Percentiles rank a stretch among this genome's conserved stretches.
Evolutionary conservation across 2,329 filamentous ascomycete genomes (phyloP).

Genomic region (Aspergillus brasiliensis): DNA sequence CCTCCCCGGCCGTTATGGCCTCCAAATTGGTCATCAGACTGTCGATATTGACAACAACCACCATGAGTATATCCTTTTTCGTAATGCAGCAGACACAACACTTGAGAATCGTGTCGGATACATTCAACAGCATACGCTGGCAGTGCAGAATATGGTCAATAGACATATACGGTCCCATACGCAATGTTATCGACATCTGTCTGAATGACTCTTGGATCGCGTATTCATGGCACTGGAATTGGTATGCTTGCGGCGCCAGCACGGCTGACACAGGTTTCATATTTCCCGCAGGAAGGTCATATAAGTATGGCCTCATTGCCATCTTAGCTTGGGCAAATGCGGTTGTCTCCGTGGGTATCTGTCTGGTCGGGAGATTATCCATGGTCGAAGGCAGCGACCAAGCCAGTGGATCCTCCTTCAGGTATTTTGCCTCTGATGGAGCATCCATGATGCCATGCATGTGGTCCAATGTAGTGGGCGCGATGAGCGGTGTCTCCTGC

Average conservation of each 20-base stretch:
- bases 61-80: conserved; percentile 31
- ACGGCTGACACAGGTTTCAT: not conserved
- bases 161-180: conserved; percentile 18
- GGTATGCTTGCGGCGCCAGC: conserved; percentile 6
- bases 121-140: conserved; percentile 31
- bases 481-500: not conserved
- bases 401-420: conserved; percentile 5
- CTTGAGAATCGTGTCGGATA: conserved; percentile 32
- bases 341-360: not conserved
- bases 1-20: conserved; percentile 19
- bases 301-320: conserved; percentile 3
- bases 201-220: conserved; percentile 27
- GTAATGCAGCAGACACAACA: conserved; percentile 30
- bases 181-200: conserved; percentile 20
- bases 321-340: conserved; percentile 2
- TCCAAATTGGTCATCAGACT: conserved; percentile 31
- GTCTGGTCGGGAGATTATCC: not conserved
- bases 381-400: conserved; percentile 15
- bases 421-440: conserved; percentile 5
- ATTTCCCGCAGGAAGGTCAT: conserved; percentile 7
- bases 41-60: conserved; percentile 35
- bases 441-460: not conserved
- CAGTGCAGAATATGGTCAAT: conserved; percentile 32
- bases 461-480: not conserved
- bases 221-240: conserved; percentile 30